Percentiles rank a stretch among this genome's conserved stretches.
These are phyloP conservation scores for Dacryopinax spathularia DNA, from an alignment of 768 basidiomycete species.

Conservation along the genomic window DNA sequence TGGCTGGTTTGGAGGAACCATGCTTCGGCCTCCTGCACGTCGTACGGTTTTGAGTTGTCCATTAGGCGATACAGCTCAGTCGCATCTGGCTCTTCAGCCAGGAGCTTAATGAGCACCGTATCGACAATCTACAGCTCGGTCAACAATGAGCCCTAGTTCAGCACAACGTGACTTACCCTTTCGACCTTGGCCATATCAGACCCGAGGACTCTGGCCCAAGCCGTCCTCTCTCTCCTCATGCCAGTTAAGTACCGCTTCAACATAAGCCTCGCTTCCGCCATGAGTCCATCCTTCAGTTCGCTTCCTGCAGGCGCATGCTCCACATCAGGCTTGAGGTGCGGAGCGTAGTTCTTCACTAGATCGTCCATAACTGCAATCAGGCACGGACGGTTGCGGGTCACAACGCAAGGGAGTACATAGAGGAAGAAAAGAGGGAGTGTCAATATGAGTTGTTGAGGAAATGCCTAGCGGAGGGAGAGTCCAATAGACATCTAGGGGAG, in stretches of 20 bases:
- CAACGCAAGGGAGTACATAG: constrained; percentile 30
- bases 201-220: constrained; percentile 21
- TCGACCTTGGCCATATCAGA: constrained; percentile 14
- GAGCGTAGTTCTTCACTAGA: constrained; percentile 85
- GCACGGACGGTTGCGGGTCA: constrained; percentile 24
- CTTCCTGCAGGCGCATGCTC: constrained; percentile 53
- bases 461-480: constrained; percentile 14
- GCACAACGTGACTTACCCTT: constrained; percentile 4
- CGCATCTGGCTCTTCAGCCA: constrained; percentile 45
- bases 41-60: constrained; percentile 35
- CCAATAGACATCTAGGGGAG: constrained; percentile 12
- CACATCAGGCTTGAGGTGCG: constrained; percentile 61
- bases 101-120: constrained; percentile 63
- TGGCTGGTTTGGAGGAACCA: constrained; percentile 37
- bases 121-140: constrained; percentile 47
- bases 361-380: constrained; percentile 74
- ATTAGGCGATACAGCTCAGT: constrained; percentile 49
- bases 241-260: constrained; percentile 52
- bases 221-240: constrained; percentile 29
- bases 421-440: constrained; percentile 20
- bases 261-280: constrained; percentile 59
- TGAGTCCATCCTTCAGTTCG: constrained; percentile 50
- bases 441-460: constrained; percentile 19
- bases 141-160: neutral
- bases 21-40: constrained; percentile 52